Evolutionary conservation across 371 early-diverging fungal genomes (phyloP).

Genomic region (Rhizomucor pusillus): DNA sequence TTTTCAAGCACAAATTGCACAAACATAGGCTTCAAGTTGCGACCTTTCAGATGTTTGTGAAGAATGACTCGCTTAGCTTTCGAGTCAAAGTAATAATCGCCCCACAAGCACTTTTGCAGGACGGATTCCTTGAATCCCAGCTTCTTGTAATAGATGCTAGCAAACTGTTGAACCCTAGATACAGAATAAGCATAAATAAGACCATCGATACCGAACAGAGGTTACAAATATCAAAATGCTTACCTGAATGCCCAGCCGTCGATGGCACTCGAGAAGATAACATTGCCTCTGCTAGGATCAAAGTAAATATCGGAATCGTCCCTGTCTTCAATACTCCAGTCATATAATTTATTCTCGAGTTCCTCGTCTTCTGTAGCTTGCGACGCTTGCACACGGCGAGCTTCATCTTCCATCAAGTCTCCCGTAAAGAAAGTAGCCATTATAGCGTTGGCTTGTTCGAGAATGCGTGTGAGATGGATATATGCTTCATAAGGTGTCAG

Average conservation of each 20-base stretch:
- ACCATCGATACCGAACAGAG: background rate
- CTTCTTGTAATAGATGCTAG: slow-evolving; percentile 85
- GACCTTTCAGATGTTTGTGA: slow-evolving; percentile 81
- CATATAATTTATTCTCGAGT: slow-evolving; percentile 44
- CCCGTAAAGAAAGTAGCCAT: slow-evolving; percentile 92
- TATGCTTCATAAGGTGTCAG: slow-evolving; percentile 93
- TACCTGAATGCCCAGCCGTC: slow-evolving; percentile 99
- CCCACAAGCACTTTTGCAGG: slow-evolving; percentile 88
- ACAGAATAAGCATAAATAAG: background rate
- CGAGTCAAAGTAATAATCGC: slow-evolving; percentile 94
- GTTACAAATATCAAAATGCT: background rate
- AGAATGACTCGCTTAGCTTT: slow-evolving; percentile 88
- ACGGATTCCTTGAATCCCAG: slow-evolving; percentile 80
- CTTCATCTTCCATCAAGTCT: slow-evolving; percentile 85
- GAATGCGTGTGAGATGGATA: slow-evolving; percentile 81
- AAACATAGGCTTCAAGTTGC: slow-evolving; percentile 87
- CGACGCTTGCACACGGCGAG: slow-evolving; percentile 64
- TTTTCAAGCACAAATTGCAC: slow-evolving; percentile 95
- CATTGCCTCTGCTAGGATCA: slow-evolving; percentile 93
- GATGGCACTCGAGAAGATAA: slow-evolving; percentile 91
- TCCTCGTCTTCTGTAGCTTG: slow-evolving; percentile 25
- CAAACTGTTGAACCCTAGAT: slow-evolving; percentile 84
- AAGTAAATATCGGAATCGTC: slow-evolving; percentile 95
- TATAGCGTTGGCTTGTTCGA: slow-evolving; percentile 96
- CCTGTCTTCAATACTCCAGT: slow-evolving; percentile 85